A percentile compares a stretch with the other conserved stretches of the same genome.
Conservation (phyloP, 768 basidiomycete species). For the Butyriboletus loyo region DNA sequence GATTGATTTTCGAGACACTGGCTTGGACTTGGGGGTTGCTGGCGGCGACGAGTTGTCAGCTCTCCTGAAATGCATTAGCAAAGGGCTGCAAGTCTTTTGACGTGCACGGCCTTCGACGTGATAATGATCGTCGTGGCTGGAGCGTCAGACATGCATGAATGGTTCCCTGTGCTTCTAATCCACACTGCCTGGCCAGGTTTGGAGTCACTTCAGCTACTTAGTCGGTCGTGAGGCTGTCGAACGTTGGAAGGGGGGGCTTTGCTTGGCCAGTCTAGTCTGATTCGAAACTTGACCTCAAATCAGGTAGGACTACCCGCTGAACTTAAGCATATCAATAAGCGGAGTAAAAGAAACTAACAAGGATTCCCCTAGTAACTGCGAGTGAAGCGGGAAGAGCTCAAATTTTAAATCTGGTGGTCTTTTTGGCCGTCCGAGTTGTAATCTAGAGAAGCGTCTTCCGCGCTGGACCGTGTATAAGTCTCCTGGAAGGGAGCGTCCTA, state of each 20-base stretch:
- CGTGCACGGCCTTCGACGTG: constrained; percentile 37
- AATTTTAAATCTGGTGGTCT: constrained; percentile 76
- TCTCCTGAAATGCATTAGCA: constrained; percentile 15
- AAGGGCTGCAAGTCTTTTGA: background rate
- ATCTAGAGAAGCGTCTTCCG: constrained; percentile 76
- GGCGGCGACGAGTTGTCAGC: background rate
- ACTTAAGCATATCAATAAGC: constrained; percentile 90
- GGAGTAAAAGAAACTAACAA: constrained; percentile 91
- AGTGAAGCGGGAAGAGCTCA: constrained; percentile 84
- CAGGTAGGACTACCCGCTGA: constrained; percentile 82
- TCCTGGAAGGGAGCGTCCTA: constrained; percentile 77
- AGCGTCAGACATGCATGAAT: background rate
- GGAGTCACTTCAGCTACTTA: no score
- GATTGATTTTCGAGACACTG: constrained; percentile 23
- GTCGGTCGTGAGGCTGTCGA: no score
- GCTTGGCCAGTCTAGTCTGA: no score
- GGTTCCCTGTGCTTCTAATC: background rate
- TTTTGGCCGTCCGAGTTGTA: constrained; percentile 65
- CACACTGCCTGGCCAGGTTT: no score
- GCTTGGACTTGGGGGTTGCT: constrained; percentile 15
- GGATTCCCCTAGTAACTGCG: constrained; percentile 87
- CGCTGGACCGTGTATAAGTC: constrained; percentile 72
- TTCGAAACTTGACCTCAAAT: constrained; percentile 61
- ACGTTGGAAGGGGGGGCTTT: no score
- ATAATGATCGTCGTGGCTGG: constrained; percentile 46